Evolutionary conservation across 2,329 filamentous ascomycete genomes (phyloP).

Genomic region (Lecanicillium sp.): DNA sequence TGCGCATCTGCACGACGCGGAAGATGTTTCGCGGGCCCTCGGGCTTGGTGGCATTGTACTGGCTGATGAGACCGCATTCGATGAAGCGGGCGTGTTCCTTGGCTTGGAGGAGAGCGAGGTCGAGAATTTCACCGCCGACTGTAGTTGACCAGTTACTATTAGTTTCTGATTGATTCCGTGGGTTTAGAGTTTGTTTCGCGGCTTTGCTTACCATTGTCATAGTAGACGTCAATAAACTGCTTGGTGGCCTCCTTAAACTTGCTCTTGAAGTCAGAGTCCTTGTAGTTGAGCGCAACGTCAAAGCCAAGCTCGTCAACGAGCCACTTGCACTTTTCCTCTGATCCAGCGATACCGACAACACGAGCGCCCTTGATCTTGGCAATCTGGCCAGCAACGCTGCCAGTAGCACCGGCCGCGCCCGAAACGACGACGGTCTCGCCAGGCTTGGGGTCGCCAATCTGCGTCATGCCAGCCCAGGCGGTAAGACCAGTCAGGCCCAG

Average conservation of each 20-base stretch:
- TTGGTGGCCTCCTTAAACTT: conserved; percentile 52
- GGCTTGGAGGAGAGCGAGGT: conserved; percentile 55
- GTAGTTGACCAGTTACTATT: not conserved
- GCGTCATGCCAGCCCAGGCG: conserved; percentile 65
- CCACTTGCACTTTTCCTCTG: conserved; percentile 59
- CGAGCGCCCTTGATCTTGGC: conserved; percentile 60
- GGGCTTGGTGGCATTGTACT: conserved; percentile 53
- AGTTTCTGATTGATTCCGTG: no score
- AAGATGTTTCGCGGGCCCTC: conserved; percentile 49
- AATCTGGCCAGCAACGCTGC: conserved; percentile 69
- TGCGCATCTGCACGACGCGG: conserved; percentile 46
- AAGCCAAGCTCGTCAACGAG: conserved; percentile 56
- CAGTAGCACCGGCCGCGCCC: conserved; percentile 71
- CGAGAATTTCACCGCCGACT: conserved; percentile 63
- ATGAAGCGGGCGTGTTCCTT: conserved; percentile 58
- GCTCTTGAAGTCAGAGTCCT: conserved; percentile 50
- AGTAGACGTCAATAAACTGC: conserved; percentile 59
- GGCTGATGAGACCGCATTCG: conserved; percentile 63
- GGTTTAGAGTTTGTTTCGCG: no score
- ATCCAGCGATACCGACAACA: conserved; percentile 59
- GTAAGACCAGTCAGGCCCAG: conserved; percentile 63
- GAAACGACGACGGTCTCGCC: conserved; percentile 72
- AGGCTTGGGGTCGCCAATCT: conserved; percentile 57
- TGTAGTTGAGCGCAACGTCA: conserved; percentile 62
- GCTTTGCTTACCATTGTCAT: conserved; percentile 56